Evolutionary conservation across 2,329 filamentous ascomycete genomes (phyloP), one percentile per base, ranked within the genome.

Genomic region (Ophiostoma tasmaniense): DNA sequence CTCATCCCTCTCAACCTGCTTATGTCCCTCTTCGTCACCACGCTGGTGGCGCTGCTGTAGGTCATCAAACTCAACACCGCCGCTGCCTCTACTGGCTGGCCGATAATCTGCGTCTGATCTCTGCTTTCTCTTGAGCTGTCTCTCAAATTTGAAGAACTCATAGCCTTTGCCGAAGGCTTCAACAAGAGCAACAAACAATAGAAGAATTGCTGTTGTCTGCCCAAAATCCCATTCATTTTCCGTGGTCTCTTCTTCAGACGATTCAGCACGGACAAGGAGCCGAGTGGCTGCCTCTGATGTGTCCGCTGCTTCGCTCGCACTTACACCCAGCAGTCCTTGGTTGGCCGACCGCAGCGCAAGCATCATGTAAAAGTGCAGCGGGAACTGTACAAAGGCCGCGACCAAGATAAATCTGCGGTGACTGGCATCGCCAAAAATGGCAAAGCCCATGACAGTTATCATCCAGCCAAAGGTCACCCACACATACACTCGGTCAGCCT

Each of bases 331-430:
- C 22, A 72, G 71, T n/a, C 72, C 71, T 42, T 75, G 71, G 71
- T 77, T 78, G 14, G 75, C 75, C 33, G 73, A 69, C 17, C 76
- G 73, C 65, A 78, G 71, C 11, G 74, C 74, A 64, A 77, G 71
- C 39, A 75, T 73, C 72, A 77, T 76, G 71, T 78, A 77, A 4
- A 77, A 70, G 64, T 78, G 76, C 20, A 77, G 67, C 10, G 74
- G 75, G 70, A 76, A 77, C 68, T 78, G 75, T 37, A 77, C 42
- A 22, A 74, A 72, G 0, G 75, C 73, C 4, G 74, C 68, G 3
- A 74, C 8, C 30, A 78, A 72, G 39, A 77, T 74, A 20, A 69
- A 70, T 55, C 70, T 68, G 3, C 72, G 69, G n/a, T 70, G 68
- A 2, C 68, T 68, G 22, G 70, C 70, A 20, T 71, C 71, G 3